Evolutionary conservation across 164 flowering plant species (phyloP).

Genomic region (Malania oleifera): DNA sequence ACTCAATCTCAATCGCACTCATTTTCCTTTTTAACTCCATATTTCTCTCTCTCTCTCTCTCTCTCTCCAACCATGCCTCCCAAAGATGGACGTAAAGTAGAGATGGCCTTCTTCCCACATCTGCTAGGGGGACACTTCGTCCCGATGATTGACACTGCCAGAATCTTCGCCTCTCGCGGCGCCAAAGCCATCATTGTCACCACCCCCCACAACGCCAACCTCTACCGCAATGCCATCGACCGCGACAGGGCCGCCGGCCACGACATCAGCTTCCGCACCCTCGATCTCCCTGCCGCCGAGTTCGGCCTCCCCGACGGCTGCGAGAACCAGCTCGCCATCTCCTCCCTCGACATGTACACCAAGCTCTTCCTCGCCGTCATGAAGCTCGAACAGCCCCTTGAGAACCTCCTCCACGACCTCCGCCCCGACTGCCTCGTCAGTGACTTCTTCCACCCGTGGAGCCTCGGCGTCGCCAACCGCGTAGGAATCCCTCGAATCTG

Average conservation of each 20-base stretch:
- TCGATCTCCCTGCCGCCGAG: conserved; percentile 10
- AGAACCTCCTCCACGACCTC: no score
- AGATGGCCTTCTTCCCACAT: conserved; percentile 34
- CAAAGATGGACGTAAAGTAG: conserved; percentile 3
- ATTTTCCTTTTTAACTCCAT: no score
- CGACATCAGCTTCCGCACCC: conserved; percentile 18
- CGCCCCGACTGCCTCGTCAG: conserved; percentile 1
- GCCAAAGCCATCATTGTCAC: conserved; percentile 28
- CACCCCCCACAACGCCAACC: conserved; percentile 25
- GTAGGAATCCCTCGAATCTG: neutral
- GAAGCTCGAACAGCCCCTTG: no score
- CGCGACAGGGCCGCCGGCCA: conserved; percentile 18
- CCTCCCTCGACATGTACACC: conserved; percentile 8
- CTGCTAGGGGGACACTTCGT: conserved; percentile 40
- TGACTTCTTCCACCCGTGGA: neutral
- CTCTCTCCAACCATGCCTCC: no score
- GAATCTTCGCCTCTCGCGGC: conserved; percentile 30
- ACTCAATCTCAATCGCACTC: no score
- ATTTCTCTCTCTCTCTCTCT: no score
- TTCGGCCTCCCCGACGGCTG: conserved; percentile 18
- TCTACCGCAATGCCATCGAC: conserved; percentile 15
- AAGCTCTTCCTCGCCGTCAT: no score
- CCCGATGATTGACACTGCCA: conserved; percentile 41
- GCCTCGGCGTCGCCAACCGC: neutral
- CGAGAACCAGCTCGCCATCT: conserved; percentile 13